Conservation (phyloP, 1,284 basidiomycete genomes). For the Phellopilus nigrolimitatus region DNA sequence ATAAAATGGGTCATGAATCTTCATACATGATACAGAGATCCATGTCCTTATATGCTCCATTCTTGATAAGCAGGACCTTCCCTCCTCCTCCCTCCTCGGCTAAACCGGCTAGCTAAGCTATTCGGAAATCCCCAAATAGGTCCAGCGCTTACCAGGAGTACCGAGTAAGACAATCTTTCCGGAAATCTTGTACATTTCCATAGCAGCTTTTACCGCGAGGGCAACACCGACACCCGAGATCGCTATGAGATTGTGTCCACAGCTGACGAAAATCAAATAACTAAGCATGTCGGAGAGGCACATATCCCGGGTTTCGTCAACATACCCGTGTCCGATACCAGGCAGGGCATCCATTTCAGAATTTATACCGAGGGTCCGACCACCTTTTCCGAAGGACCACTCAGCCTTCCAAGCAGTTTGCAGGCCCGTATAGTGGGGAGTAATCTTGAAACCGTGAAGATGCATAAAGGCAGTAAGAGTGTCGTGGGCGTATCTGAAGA, state of each 20-base stretch:
- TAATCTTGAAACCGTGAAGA: slow-evolving; percentile 27
- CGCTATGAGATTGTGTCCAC: slow-evolving; percentile 47
- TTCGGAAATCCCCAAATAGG: background rate
- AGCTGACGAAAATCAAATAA: no score
- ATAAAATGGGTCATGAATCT: background rate
- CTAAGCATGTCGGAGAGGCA: no score
- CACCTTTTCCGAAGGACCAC: slow-evolving; percentile 27
- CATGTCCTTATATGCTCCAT: slow-evolving; percentile 38
- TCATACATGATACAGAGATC: slow-evolving; percentile 37
- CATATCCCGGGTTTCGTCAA: background rate
- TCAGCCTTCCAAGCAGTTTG: slow-evolving; percentile 39
- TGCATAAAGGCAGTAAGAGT: slow-evolving; percentile 30
- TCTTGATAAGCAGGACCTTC: slow-evolving; percentile 38
- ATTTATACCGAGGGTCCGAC: slow-evolving; percentile 31
- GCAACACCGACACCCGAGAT: slow-evolving; percentile 41
- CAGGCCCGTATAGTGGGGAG: slow-evolving; percentile 26
- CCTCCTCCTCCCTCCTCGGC: slow-evolving; percentile 48
- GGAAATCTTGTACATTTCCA: slow-evolving; percentile 34
- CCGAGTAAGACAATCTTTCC: slow-evolving; percentile 43
- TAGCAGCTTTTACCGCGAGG: slow-evolving; percentile 33
- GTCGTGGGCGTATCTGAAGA: slow-evolving; percentile 28
- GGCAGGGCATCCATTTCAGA: slow-evolving; percentile 38
- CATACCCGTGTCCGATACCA: slow-evolving; percentile 36
- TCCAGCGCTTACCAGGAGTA: slow-evolving; percentile 32
- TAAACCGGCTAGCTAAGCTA: background rate